A percentile compares a stretch with the other conserved stretches of the same genome.
These are phyloP conservation scores for Lactarius evosmus DNA, from an alignment of 768 basidiomycete species.

Conservation along the genomic window DNA sequence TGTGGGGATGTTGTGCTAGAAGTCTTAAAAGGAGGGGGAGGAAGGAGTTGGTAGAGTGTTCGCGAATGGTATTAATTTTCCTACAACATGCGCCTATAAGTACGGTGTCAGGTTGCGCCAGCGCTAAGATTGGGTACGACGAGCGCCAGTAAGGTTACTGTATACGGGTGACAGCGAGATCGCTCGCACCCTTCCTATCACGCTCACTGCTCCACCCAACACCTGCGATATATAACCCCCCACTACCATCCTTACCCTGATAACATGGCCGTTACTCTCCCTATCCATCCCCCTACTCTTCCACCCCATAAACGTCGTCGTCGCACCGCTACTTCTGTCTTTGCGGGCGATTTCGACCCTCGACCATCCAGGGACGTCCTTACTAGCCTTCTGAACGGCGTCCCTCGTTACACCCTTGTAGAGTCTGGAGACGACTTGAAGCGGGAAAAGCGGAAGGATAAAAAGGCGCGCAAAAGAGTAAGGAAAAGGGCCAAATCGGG, in stretches of 20 bases:
- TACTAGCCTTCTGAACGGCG: conserved; percentile 75
- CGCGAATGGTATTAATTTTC: no score
- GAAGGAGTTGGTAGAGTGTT: no score
- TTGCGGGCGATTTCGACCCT: conserved; percentile 72
- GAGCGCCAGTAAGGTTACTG: no score
- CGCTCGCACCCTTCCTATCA: no score
- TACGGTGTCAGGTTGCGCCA: no score
- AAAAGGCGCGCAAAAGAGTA: conserved; percentile 51
- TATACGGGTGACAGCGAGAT: no score
- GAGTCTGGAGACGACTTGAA: conserved; percentile 59
- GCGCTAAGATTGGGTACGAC: no score
- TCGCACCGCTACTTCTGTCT: conserved; percentile 71
- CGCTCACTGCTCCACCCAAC: conserved; percentile 27
- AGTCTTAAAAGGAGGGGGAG: no score
- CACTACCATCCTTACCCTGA: not conserved
- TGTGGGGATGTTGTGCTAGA: no score
- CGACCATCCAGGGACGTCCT: conserved; percentile 69
- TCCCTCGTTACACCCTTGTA: conserved; percentile 58
- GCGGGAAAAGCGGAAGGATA: conserved; percentile 52
- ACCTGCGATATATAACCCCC: conserved; percentile 10
- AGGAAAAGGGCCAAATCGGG: conserved; percentile 43
- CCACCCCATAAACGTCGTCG: conserved; percentile 38
- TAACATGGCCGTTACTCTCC: conserved; percentile 37
- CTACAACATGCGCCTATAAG: no score
- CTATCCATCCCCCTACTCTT: conserved; percentile 23